Base-by-base conservation (phyloP, 2,329 filamentous ascomycete species). In the Fusarium sp. region DNA sequence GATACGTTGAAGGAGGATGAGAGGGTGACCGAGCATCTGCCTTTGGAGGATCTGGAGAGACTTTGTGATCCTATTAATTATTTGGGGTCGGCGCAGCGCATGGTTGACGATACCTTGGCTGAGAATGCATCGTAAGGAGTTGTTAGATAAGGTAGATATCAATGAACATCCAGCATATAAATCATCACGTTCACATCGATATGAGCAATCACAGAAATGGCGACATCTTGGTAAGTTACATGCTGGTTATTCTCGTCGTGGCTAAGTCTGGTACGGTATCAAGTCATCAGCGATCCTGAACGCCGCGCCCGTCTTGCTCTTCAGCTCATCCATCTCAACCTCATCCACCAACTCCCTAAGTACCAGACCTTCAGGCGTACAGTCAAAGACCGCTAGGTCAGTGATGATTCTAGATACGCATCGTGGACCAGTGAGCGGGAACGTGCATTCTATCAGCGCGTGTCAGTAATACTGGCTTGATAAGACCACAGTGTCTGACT, bases 381-480 rank as follows among this genome's bases (percentile, higher is more conserved):
- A 54, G 3, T 70, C 66, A 8, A 70, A 70, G 0, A 70, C 68
- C 1, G 67, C 67, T 8, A 94, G 84, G 73, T 94, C 95, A 0
- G 95, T 98, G 78, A 98, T 98, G 73, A 98, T 97, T 72, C 93
- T 90, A 75, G 92, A 95, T 52, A 97, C 95, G 74, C 94, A 96
- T 28, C 92, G 89, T 75, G 91, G 92, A 30, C 95, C 95, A 0
- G 95, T 98, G 78, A 98, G 84, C 13, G 95, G 95, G 84, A 98
- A 95, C 64, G 94, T 93, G 84, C 95, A 97, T 84, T 68, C 65
- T 70, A 34, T 18, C 3, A 39, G 14, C 15, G 6, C 12, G 0
- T 4, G 14, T 57, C 9, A 57, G n/a, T 6, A 34, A 24, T 18
- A 10, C 15, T 18, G 5, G 5, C 30, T 32, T 18, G 2, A 3